Percentiles rank a stretch among this genome's conserved stretches.
phyloP scores from a whole-genome alignment of 768 basidiomycete genomes.

The Lepiota subincarnata region DNA sequence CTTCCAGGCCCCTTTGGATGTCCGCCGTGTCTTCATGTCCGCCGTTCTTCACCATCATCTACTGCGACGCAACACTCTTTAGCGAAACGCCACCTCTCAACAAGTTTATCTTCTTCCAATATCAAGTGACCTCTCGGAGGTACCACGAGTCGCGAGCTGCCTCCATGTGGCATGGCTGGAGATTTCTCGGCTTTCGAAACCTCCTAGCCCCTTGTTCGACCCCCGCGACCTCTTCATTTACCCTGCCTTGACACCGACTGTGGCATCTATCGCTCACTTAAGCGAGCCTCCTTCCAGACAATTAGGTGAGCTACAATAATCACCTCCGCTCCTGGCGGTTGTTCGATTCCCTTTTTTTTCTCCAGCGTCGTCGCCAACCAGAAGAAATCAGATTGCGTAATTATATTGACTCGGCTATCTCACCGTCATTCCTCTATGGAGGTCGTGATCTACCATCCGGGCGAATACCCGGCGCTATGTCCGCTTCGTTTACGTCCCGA shows the following conservation, averaged over 20 bases:
- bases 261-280: not conserved
- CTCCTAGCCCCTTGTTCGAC: not conserved
- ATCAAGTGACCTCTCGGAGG: too few species aligned
- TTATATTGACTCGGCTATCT: conserved; percentile 6
- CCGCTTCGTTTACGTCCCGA: not conserved
- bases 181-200: not conserved
- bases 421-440: not conserved
- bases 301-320: not conserved
- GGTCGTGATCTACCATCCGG: conserved; percentile 1
- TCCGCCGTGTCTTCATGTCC: not conserved
- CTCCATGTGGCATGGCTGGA: too few species aligned
- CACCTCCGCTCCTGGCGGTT: conserved; percentile 4
- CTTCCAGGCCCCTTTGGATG: not conserved
- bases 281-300: not conserved
- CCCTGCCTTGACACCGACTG: not conserved
- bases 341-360: not conserved
- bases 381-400: conserved; percentile 5
- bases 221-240: not conserved
- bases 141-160: too few species aligned
- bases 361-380: not conserved
- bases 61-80: too few species aligned
- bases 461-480: conserved; percentile 3
- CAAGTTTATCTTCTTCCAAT: too few species aligned
- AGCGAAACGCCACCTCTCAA: too few species aligned
- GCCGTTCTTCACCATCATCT: too few species aligned